Evolutionary conservation across 2,329 filamentous ascomycete species (phyloP).

Genomic region (Gaeumannomyces tritici): DNA sequence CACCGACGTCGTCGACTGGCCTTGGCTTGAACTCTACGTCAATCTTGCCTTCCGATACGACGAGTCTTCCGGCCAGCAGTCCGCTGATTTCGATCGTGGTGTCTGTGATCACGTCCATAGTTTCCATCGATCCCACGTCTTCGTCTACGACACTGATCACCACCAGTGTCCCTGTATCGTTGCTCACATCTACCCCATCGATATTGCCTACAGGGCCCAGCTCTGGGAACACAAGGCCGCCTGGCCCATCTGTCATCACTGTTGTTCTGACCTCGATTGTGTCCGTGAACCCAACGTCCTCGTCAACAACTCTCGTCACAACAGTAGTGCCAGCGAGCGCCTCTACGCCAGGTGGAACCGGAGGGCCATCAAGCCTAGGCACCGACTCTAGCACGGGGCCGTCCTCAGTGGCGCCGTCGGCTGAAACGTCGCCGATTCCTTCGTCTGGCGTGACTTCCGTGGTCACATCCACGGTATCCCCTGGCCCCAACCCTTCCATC

Average conservation of each 20-base stretch:
- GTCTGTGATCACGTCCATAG: constrained; percentile 1
- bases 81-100: background rate
- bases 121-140: constrained; percentile 1
- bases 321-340: background rate
- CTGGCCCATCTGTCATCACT: background rate
- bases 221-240: background rate
- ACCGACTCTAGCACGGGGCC: too few species aligned
- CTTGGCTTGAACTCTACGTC: background rate
- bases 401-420: too few species aligned
- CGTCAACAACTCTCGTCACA: background rate
- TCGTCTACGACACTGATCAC: background rate
- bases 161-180: background rate
- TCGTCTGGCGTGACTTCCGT: background rate
- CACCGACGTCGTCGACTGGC: background rate
- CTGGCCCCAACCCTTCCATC: background rate
- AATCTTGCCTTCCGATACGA: background rate
- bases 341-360: background rate
- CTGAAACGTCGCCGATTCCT: background rate
- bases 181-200: background rate
- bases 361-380: background rate
- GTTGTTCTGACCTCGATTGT: constrained; percentile 2
- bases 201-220: background rate
- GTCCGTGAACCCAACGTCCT: background rate
- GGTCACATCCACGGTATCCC: background rate
- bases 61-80: background rate